Evolutionary conservation across 495 filamentous ascomycete genomes (phyloP).

Genomic region (Aspergillus saccharolyticus): DNA sequence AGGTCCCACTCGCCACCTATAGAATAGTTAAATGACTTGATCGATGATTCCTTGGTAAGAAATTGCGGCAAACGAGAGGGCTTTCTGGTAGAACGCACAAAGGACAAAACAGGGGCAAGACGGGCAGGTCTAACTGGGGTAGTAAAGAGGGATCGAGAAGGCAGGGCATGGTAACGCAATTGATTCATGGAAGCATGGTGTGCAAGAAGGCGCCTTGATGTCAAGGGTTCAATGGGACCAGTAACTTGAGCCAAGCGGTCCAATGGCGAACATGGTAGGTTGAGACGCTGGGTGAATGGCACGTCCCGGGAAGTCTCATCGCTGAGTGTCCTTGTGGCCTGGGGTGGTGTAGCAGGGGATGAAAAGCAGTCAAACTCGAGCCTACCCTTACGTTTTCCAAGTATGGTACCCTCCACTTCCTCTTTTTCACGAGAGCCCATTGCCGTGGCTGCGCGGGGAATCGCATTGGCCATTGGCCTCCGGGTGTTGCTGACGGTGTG

Average conservation of each 20-base stretch:
- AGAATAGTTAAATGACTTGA: conserved; percentile 40
- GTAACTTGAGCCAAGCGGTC: conserved; percentile 11
- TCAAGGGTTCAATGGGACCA: conserved; percentile 3
- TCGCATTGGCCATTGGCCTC: conserved; percentile 39
- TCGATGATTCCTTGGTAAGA: conserved; percentile 68
- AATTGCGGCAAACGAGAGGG: conserved; percentile 32
- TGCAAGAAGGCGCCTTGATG: conserved; percentile 3
- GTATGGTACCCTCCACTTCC: conserved; percentile 36
- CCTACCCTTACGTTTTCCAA: conserved; percentile 70
- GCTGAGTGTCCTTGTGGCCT: conserved; percentile 23
- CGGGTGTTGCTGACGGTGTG: conserved; percentile 42
- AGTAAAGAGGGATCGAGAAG: conserved; percentile 7
- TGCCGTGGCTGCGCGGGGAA: conserved; percentile 54
- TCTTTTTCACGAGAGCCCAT: conserved; percentile 52
- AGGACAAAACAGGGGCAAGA: conserved; percentile 18
- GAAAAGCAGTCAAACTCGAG: conserved; percentile 27
- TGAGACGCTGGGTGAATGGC: neutral
- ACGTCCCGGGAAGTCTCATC: conserved; percentile 16
- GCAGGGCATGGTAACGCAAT: conserved; percentile 12
- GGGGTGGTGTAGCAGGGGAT: conserved; percentile 19
- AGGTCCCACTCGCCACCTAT: conserved; percentile 65
- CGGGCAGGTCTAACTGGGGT: conserved; percentile 21
- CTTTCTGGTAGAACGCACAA: conserved; percentile 22
- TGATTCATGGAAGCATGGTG: conserved; percentile 16
- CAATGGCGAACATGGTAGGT: conserved; percentile 9